Base-by-base conservation (phyloP, 225 moss, liverwort and hornwort genomes). In the Straminergon stramineum region DNA sequence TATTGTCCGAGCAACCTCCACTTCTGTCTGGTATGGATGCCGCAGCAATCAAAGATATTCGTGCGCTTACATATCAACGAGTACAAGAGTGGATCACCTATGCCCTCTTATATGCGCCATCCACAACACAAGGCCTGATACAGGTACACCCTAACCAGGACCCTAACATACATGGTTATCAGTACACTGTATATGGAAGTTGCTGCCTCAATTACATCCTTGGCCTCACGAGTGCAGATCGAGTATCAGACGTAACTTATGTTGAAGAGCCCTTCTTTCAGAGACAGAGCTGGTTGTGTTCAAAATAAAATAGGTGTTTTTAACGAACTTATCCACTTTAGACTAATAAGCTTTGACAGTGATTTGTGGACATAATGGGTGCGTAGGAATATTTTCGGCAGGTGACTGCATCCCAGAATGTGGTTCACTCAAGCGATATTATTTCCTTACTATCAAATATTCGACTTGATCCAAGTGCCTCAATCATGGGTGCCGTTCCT, bases 71-170 rank as follows among this genome's bases (percentile, higher is more conserved):
- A 57, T 91, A 95, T 92, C 96, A 95, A 80, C 94, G 93, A 93
- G 95, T 97, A 57, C 94, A 94, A 83, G 97, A 98, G 67, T 98
- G 97, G 98, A 94, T 98, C 76, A 94, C 94, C 52, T 93, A 95
- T 85, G 96, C 93, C 75, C 91, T 98, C 34, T 88, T 92, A 52
- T 90, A 93, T 83, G 97, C 96, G 78, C 98, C 98, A 56, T 98
- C 95, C 88, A 95, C 97, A 61, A 97, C 96, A 79, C 98, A 98
- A 90, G 97, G 98, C 73, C 93, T 98, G 84, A 94, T 98, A 77
- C 97, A 97, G 96, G 97, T 97, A 92, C 63, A 61, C 31, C 30
- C 81, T 41, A 31, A 81, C 43, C 81, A 31, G 80, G 61, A 68
- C 75, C 23, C 30, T 34, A 63, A 22, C 63, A n/a, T 57, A 71